phyloP scores from a whole-genome alignment of 305 asterid genomes.

The Fraxinus platypoda region DNA sequence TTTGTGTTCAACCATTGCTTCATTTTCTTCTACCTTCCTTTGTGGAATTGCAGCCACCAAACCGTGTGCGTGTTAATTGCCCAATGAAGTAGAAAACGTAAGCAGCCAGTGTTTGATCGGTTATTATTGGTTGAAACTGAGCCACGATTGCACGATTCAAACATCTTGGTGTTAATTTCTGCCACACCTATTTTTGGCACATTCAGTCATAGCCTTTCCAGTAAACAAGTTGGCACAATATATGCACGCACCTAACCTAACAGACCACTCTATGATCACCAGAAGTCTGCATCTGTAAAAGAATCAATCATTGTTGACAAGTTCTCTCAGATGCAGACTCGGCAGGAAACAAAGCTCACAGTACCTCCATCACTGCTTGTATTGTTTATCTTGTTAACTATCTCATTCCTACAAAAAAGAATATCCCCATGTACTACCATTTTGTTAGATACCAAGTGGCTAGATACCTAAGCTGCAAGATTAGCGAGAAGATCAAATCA shows the following conservation, averaged over 20 bases:
- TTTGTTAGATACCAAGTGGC: background rate
- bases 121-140: no score
- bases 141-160: no score
- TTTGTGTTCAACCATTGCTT: no score
- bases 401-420: background rate
- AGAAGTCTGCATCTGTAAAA: no score
- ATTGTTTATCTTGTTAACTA: background rate
- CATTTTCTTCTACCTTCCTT: no score
- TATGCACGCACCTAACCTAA: background rate
- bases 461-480: background rate
- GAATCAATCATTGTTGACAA: background rate
- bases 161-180: no score
- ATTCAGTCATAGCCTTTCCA: background rate
- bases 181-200: no score
- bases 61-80: no score
- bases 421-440: background rate
- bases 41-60: no score
- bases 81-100: no score
- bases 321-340: background rate
- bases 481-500: background rate
- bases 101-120: no score
- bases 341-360: background rate
- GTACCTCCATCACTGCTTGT: background rate
- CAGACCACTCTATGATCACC: background rate
- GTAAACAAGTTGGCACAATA: background rate